Evolutionary conservation across 345 rosid genomes (phyloP).

Genomic region (Hibiscus tridactylites): DNA sequence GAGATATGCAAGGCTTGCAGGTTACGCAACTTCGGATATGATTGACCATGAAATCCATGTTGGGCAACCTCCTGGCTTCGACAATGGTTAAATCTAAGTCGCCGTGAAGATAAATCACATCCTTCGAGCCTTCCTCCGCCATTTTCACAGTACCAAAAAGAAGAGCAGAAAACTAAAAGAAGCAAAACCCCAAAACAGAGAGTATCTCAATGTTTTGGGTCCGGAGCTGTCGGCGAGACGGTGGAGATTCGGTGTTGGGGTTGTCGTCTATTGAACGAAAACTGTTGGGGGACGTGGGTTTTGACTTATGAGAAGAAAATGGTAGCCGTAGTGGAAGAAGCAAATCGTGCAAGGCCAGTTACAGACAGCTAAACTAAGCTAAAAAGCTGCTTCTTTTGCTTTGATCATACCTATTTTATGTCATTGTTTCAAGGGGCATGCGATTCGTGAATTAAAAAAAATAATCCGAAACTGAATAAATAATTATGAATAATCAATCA

Average conservation of each 20-base stretch:
- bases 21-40: conserved; percentile 41
- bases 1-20: conserved; percentile 29
- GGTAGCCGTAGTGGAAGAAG: background rate
- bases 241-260: background rate
- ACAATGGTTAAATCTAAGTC: conserved; percentile 63
- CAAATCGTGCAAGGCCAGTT: background rate
- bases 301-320: background rate
- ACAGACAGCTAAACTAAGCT: background rate
- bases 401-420: too few species aligned
- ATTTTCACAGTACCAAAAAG: background rate
- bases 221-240: background rate
- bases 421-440: too few species aligned
- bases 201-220: too few species aligned
- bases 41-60: conserved; percentile 53
- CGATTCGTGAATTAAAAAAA: too few species aligned
- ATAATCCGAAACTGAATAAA: too few species aligned
- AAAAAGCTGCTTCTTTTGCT: background rate
- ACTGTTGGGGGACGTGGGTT: background rate
- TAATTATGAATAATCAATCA: too few species aligned
- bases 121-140: conserved; percentile 24
- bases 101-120: conserved; percentile 50
- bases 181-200: background rate
- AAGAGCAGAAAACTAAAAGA: background rate
- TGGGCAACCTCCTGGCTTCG: conserved; percentile 58
- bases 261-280: background rate